phyloP scores from a whole-genome alignment of 2,329 filamentous ascomycete species.

The Helicocarpus griseus region DNA sequence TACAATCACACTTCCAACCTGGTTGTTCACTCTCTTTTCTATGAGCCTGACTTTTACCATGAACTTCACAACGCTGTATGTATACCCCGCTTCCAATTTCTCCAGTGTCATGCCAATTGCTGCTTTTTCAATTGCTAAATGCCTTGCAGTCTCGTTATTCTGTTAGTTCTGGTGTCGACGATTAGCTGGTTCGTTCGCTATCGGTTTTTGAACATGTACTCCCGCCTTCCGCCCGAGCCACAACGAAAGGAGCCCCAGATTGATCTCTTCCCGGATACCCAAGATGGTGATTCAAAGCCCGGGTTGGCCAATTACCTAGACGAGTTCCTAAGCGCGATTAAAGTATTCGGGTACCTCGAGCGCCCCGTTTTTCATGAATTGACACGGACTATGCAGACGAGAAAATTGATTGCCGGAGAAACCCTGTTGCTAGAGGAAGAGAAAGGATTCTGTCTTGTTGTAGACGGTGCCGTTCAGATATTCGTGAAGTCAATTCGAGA shows the following conservation, averaged over 20 bases:
- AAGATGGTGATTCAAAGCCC: slow-evolving; percentile 81
- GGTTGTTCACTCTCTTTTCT: slow-evolving; percentile 82
- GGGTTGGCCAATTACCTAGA: slow-evolving; percentile 94
- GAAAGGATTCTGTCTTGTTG: slow-evolving; percentile 94
- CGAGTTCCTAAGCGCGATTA: slow-evolving; percentile 96
- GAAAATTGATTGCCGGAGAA: slow-evolving; percentile 91
- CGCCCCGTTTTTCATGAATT: slow-evolving; percentile 95
- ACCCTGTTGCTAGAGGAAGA: slow-evolving; percentile 93
- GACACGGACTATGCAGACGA: slow-evolving; percentile 94
- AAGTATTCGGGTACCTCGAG: slow-evolving; percentile 96
- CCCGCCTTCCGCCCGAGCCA: slow-evolving; percentile 82
- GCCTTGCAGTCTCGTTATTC: slow-evolving; percentile 57
- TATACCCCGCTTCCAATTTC: slow-evolving; percentile 3
- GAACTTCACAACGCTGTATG: slow-evolving; percentile 92
- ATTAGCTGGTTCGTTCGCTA: slow-evolving; percentile 92
- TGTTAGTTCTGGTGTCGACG: slow-evolving; percentile 67
- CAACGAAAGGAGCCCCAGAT: slow-evolving; percentile 93
- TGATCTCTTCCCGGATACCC: slow-evolving; percentile 86
- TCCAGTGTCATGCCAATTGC: background rate
- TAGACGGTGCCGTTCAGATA: slow-evolving; percentile 92
- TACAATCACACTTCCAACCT: slow-evolving; percentile 80
- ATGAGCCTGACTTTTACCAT: slow-evolving; percentile 94
- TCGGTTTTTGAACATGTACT: slow-evolving; percentile 94
- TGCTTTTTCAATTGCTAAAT: background rate
- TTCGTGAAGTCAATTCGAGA: slow-evolving; percentile 81